phyloP scores from a whole-genome alignment of 1,139 yeast genomes.

The Blastobotrys petasosporus region DNA sequence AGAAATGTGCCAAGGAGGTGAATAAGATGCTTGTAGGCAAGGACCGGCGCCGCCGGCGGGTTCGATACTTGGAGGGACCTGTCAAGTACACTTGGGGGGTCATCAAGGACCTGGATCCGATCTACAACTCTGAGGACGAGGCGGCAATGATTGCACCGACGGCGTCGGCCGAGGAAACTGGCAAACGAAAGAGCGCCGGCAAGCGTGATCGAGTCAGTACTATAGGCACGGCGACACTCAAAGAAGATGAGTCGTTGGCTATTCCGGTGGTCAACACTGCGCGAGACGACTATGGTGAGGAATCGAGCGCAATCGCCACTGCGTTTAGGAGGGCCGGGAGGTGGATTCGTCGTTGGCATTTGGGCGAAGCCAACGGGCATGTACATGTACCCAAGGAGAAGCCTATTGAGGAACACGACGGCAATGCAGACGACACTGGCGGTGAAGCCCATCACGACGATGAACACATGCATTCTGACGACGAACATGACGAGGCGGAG shows the following conservation, averaged over 20 bases:
- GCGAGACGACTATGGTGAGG: constrained; percentile 27
- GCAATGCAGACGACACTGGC: not conserved
- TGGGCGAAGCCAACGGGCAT: constrained; percentile 9
- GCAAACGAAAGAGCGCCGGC: not conserved
- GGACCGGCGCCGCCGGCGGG: constrained; percentile 22
- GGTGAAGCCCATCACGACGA: constrained; percentile 3
- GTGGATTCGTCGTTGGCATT: constrained; percentile 24
- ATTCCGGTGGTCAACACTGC: constrained; percentile 6
- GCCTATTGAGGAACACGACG: not conserved
- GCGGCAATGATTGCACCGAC: constrained; percentile 4
- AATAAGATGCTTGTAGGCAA: constrained; percentile 22
- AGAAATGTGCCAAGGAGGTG: constrained; percentile 20
- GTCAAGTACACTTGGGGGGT: constrained; percentile 27
- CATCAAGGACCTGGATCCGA: constrained; percentile 30
- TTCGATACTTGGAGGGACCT: constrained; percentile 24
- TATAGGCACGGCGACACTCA: not conserved
- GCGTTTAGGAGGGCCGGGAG: constrained; percentile 24
- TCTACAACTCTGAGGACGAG: constrained; percentile 32
- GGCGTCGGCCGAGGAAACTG: not conserved
- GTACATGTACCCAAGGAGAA: not conserved
- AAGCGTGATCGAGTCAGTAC: not conserved
- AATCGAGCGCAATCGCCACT: constrained; percentile 20
- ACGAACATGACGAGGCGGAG: constrained; percentile 1
- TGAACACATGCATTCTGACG: not conserved
- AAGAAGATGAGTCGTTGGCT: not conserved